Conservation (phyloP, 1,139 yeast species). For the Lodderomyces theae region DNA sequence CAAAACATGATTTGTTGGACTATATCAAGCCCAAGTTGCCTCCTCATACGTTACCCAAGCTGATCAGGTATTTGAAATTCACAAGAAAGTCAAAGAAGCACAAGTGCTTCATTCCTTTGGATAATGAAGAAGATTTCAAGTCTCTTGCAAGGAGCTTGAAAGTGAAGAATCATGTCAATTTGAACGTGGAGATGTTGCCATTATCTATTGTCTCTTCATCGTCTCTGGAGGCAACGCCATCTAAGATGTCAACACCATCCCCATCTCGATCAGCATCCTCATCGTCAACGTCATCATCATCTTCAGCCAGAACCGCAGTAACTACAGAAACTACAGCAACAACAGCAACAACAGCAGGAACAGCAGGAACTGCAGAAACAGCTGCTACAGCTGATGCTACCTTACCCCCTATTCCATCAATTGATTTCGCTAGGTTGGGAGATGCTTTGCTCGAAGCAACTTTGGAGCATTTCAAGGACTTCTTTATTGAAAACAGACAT, state of each 20-base stretch:
- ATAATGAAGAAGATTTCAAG: slow-evolving; percentile 40
- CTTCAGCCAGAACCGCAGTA: background rate
- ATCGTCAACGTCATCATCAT: background rate
- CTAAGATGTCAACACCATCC: slow-evolving; percentile 16
- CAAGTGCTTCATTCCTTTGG: slow-evolving; percentile 40
- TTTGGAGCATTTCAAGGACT: slow-evolving; percentile 23
- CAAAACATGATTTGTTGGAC: slow-evolving; percentile 17
- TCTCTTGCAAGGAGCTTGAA: slow-evolving; percentile 45
- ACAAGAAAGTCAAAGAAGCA: slow-evolving; percentile 44
- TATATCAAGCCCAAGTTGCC: slow-evolving; percentile 12
- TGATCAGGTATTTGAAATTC: background rate
- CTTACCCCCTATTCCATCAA: slow-evolving; percentile 7
- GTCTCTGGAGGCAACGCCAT: too few relatives aligned
- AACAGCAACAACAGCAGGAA: background rate
- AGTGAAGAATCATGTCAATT: slow-evolving; percentile 40
- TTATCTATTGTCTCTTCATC: too few relatives aligned
- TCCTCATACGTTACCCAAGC: slow-evolving; percentile 11
- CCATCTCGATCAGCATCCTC: background rate
- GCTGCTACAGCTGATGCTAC: too few relatives aligned
- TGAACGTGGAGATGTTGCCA: slow-evolving; percentile 18
- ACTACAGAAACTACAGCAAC: background rate
- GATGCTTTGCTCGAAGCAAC: slow-evolving; percentile 26
- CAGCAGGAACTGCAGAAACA: too few relatives aligned
- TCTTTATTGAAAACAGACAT: slow-evolving; percentile 9
- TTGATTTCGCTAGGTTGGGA: slow-evolving; percentile 23